Base-by-base conservation (phyloP, 129 eudicot genomes). In the Helianthus tuberosus region DNA sequence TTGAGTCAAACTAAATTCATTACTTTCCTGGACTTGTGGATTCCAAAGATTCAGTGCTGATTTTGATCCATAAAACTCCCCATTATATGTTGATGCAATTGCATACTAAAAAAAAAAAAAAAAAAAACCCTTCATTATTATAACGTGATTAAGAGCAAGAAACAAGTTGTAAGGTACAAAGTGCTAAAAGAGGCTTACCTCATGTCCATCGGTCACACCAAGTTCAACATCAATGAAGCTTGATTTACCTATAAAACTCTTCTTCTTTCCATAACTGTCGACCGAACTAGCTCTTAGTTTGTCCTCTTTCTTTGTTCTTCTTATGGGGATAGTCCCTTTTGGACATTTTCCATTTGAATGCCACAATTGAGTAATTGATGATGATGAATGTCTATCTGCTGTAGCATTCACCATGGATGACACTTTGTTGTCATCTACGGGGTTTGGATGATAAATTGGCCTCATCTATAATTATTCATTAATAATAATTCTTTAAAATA, bases 21-120 rank as follows among this genome's bases (percentile, higher is more conserved):
- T 89, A 14, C 80, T 68, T 69, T 86, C 93, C 64, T 91, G 89
- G 46, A 91, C 78, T 35, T 85, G 66, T 27, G 97, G 97, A 27
- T 83, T 85, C 97, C 97, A 91, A 16, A 91, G 91, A 81, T 91
- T 91, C 77, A 91, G 83, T 36, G 92, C 83, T 71, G 96, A 92
- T 80, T 89, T 89, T 71, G 97, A 89, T 83, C 97, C 97, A 77
- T 86, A 91, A 73, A 89, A 64, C 75, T 86, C 44, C 84, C 66
- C 66, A 51, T 1, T 92, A 46, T 86, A 83, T 49, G 85, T 87
- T 80, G 84, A 85, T 27, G 91, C 96, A 77, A 87, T 82, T 51
- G 97, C 97, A 85, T 92, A 91, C 97, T 92, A 74, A 49, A 35
- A 57, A n/a, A n/a, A n/a, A n/a, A n/a, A n/a, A n/a, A n/a, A n/a